Base-by-base conservation (phyloP, 495 filamentous ascomycete species). In the Tetracladium marchalianum region DNA sequence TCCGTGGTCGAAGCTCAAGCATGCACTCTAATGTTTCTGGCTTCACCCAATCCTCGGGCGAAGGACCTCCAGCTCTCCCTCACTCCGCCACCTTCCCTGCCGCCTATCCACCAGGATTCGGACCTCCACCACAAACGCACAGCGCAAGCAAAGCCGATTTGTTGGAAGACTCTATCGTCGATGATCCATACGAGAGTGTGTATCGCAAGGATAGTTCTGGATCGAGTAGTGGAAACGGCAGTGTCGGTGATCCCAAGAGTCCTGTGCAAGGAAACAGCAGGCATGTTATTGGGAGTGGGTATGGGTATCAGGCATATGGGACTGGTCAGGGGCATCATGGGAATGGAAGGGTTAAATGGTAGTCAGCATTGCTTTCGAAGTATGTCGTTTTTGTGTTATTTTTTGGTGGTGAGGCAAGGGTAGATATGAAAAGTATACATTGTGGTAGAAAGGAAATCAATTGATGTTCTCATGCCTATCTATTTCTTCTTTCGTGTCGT, bases 21-120 rank as follows among this genome's bases (percentile, higher is more conserved):
- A 85, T 84, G 81, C 71, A 82, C 12, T 81, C 76, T 56, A 71
- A 77, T 49, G 64, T 81, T 34, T 81, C 76, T 17, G 78, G 77
- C 37, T 80, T 84, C 57, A 84, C 81, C 0, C 77, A 82, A 55
- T 72, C 66, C 31, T 73, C 69, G 40, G 66, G 63, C 41, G 66
- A 65, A 12, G 65, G 66, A 6, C 31, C 15, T 12, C 19, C 12
- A 22, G 24, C 18, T 18, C n/a, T 19, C 7, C 54, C 50, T 22
- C 22, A 27, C 7, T 45, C 47, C 15, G 41, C 31, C n/a, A 39
- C 39, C 17, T 36, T 27, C 41, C 8, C n/a, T 9, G 12, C 27
- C 22, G 31, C 33, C 39, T 13, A 43, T 3, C 19, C 22, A 38
- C 11, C 11, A 18, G 13, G 17, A 8, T 31, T 31, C 39, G 11